A percentile compares a stretch with the other conserved stretches of the same genome.
Conservation (phyloP, 805 yeast genomes). For the Teunomyces tritomae region DNA sequence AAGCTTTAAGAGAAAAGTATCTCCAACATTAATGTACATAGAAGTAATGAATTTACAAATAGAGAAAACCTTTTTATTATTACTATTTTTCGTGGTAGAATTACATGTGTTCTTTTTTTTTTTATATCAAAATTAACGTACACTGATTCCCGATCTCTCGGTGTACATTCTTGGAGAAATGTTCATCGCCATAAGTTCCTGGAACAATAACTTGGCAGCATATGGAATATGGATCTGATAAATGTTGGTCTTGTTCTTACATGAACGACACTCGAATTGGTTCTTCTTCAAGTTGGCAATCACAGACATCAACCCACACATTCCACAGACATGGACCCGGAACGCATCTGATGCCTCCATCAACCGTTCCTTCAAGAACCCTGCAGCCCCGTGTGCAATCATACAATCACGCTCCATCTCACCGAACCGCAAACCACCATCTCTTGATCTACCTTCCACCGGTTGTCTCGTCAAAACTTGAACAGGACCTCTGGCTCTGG, state of each 20-base stretch:
- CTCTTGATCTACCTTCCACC: conserved; percentile 98
- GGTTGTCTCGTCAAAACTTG: conserved; percentile 98
- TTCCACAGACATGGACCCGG: conserved; percentile 96
- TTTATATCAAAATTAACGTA: conserved; percentile 23
- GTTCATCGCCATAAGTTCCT: conserved; percentile 99
- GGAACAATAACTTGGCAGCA: conserved; percentile 97
- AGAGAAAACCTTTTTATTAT: neutral
- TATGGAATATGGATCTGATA: conserved; percentile 97
- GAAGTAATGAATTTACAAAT: neutral
- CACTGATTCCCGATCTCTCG: conserved; percentile 69
- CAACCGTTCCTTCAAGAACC: conserved; percentile 93
- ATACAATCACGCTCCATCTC: conserved; percentile 99
- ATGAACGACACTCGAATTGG: conserved; percentile 97
- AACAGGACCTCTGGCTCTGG: conserved; percentile 98
- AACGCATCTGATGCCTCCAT: conserved; percentile 99
- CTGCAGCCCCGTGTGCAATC: conserved; percentile 99
- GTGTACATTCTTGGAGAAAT: conserved; percentile 96
- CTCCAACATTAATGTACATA: conserved; percentile 18
- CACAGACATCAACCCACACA: conserved; percentile 97
- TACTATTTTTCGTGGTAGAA: neutral
- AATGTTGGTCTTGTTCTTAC: conserved; percentile 97
- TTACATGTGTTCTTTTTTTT: conserved; percentile 3
- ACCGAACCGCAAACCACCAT: conserved; percentile 98
- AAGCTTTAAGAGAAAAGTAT: conserved; percentile 35
- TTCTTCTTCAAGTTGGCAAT: conserved; percentile 96